Evolutionary conservation across 495 filamentous ascomycete genomes (phyloP).

Genomic region (Talaromyces proteolyticus): DNA sequence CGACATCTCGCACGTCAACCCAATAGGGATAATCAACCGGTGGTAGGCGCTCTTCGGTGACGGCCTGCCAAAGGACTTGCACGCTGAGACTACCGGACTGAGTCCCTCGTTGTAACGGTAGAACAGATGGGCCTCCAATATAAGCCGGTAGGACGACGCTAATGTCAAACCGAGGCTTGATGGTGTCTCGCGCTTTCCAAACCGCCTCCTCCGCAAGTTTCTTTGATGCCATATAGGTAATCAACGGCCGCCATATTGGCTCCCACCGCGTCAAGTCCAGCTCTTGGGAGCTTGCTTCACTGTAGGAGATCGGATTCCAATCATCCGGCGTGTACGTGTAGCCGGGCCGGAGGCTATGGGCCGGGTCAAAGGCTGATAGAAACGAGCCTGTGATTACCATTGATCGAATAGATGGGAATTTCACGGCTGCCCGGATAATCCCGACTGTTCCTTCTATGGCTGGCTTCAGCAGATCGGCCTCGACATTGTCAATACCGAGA

Average conservation of each 20-base stretch:
- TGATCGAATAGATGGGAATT: neutral
- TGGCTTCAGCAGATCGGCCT: neutral
- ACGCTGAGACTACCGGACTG: conserved; percentile 27
- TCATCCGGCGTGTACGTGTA: conserved; percentile 15
- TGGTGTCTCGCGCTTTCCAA: neutral
- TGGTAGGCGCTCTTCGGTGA: conserved; percentile 20
- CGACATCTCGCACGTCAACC: conserved; percentile 40
- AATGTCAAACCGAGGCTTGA: neutral
- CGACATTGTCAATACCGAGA: conserved; percentile 13
- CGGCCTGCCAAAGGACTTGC: conserved; percentile 27
- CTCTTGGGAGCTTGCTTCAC: conserved; percentile 75
- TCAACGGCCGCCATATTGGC: neutral
- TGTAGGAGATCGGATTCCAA: conserved; percentile 54
- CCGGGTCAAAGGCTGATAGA: neutral
- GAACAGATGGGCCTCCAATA: conserved; percentile 34
- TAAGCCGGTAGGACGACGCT: conserved; percentile 8
- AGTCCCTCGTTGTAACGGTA: conserved; percentile 22
- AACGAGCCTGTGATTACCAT: neutral
- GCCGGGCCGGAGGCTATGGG: neutral
- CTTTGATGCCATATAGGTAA: neutral
- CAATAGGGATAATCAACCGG: conserved; percentile 25
- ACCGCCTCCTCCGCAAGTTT: neutral
- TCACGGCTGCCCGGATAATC: neutral
- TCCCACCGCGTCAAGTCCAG: conserved; percentile 58
- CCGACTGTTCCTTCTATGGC: neutral